These are phyloP conservation scores for Chaetomium fimeti DNA, from an alignment of 495 filamentous ascomycete genomes.

Conservation along the genomic window DNA sequence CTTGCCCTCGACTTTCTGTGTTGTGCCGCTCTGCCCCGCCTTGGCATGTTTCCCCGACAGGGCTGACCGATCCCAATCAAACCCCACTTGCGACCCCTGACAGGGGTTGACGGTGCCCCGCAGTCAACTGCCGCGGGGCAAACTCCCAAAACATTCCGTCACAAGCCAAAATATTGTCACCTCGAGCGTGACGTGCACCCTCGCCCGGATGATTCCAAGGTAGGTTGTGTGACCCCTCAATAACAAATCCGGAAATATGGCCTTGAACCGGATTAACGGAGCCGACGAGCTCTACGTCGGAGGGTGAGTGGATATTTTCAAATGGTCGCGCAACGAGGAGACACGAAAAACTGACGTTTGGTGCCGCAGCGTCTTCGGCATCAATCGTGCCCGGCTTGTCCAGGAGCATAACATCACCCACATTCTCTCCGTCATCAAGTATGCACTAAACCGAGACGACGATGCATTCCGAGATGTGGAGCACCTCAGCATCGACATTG, in stretches of 20 bases:
- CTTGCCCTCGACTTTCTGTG: not conserved
- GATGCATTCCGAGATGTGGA: constrained; percentile 52
- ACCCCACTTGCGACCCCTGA: not conserved
- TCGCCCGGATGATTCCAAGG: no score
- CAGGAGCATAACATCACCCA: constrained; percentile 78
- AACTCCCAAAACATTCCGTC: not conserved
- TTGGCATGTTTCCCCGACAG: no score
- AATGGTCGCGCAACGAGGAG: not conserved
- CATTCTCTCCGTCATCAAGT: constrained; percentile 73
- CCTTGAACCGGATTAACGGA: constrained; percentile 57
- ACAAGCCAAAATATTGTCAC: not conserved
- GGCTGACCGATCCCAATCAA: no score
- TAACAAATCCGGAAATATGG: constrained; percentile 25
- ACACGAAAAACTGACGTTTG: constrained; percentile 28
- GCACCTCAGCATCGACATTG: constrained; percentile 76
- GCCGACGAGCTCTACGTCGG: constrained; percentile 75
- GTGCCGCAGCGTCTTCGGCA: constrained; percentile 65
- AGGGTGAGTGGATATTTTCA: constrained; percentile 58
- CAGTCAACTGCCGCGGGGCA: not conserved
- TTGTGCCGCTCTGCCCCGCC: no score
- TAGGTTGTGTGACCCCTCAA: not conserved
- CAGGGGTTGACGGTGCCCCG: not conserved
- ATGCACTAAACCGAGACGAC: constrained; percentile 38
- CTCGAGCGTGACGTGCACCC: not conserved
- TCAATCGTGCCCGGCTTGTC: constrained; percentile 66